Evolutionary conservation across 2,329 filamentous ascomycete genomes (phyloP).

Genomic region (Botryotinia globosa): DNA sequence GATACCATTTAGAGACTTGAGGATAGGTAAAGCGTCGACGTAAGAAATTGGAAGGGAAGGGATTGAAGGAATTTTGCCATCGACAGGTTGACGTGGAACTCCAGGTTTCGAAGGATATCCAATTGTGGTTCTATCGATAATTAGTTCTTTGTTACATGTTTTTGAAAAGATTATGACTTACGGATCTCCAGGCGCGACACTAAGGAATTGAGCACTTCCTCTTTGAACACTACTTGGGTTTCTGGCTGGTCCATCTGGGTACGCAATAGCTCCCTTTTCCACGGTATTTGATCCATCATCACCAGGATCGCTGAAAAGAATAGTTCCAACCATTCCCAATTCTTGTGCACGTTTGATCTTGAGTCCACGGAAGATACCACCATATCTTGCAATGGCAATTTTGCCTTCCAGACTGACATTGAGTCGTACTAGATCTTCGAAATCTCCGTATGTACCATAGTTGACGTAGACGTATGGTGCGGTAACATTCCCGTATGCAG

Average conservation of each 20-base stretch:
- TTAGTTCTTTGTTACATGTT: constrained; percentile 43
- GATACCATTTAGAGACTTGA: constrained; percentile 87
- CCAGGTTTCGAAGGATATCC: constrained; percentile 92
- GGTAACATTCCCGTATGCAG: constrained; percentile 87
- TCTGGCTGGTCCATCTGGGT: constrained; percentile 82
- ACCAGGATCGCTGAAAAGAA: constrained; percentile 86
- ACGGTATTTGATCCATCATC: constrained; percentile 82
- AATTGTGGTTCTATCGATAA: constrained; percentile 70
- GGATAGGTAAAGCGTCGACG: constrained; percentile 76
- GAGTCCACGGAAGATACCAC: constrained; percentile 80
- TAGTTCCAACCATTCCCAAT: constrained; percentile 78
- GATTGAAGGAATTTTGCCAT: constrained; percentile 73
- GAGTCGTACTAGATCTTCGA: constrained; percentile 72
- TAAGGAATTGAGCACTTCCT: constrained; percentile 81
- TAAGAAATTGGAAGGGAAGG: constrained; percentile 93
- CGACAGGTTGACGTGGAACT: constrained; percentile 69
- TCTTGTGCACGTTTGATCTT: constrained; percentile 93
- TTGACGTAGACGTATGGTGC: constrained; percentile 85
- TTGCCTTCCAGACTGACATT: constrained; percentile 78
- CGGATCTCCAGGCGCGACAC: constrained; percentile 68
- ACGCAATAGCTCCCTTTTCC: constrained; percentile 72
- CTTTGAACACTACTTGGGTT: constrained; percentile 87
- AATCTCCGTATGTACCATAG: constrained; percentile 84
- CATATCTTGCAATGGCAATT: constrained; percentile 84
- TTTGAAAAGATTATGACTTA: constrained; percentile 47